phyloP scores from a whole-genome alignment of 179 eudicot species.

The Corrigiola litoralis region DNA sequence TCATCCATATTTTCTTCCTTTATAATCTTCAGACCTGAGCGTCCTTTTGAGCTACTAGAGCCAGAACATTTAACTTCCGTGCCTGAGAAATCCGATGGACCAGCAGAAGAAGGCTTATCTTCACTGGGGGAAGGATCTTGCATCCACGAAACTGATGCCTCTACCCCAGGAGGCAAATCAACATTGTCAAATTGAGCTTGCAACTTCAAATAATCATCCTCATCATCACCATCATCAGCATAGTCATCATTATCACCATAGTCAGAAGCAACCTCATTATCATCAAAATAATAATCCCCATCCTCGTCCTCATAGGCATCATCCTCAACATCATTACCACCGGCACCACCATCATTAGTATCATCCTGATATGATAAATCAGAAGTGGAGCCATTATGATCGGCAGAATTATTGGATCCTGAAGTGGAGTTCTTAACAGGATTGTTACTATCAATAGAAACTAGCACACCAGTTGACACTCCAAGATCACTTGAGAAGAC shows the following conservation, averaged over 20 bases:
- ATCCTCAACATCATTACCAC: conserved; percentile 31
- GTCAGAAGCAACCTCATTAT: conserved; percentile 36
- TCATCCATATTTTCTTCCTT: conserved; percentile 44
- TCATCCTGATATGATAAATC: conserved; percentile 32
- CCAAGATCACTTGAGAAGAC: conserved; percentile 15
- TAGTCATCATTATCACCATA: conserved; percentile 31
- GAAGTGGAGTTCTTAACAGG: conserved; percentile 23
- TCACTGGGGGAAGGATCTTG: conserved; percentile 33
- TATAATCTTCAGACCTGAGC: conserved; percentile 30
- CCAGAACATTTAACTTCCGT: conserved; percentile 10
- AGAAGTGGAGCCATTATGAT: conserved; percentile 26
- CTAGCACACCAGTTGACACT: conserved; percentile 11
- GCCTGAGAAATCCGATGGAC: conserved; percentile 11
- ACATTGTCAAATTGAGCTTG: conserved; percentile 82
- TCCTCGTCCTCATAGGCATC: conserved; percentile 31
- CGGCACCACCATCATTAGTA: conserved; percentile 14
- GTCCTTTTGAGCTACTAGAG: conserved; percentile 45
- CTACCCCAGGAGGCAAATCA: conserved; percentile 88
- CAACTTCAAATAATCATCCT: conserved; percentile 49
- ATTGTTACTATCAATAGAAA: conserved; percentile 4
- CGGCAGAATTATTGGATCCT: conserved; percentile 24
- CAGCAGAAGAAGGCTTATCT: conserved; percentile 16
- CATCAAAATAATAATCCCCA: conserved; percentile 34
- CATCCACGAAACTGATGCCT: conserved; percentile 72
- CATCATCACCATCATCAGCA: conserved; percentile 34